Base-by-base conservation (phyloP, 179 eudicot genomes). In the Amaranthus tricolor region DNA sequence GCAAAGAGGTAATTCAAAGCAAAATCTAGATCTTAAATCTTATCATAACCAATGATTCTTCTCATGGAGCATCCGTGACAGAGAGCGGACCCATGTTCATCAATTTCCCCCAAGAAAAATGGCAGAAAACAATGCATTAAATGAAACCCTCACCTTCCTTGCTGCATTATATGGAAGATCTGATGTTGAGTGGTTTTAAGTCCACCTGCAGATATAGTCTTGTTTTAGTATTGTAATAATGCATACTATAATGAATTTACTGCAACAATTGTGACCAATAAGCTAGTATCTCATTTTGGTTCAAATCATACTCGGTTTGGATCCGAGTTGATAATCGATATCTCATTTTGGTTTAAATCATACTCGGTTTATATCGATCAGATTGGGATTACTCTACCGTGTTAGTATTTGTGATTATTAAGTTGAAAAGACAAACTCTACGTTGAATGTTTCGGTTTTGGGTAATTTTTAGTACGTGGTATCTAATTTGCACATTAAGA, bases 121-220 rank as follows among this genome's bases (percentile, higher is more conserved):
- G 24, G 74, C 74, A 70, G 53, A 7, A 58, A 40, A 31, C 40
- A 31, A 31, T 31, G 74, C 63, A 70, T 4, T 70, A 70, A 70
- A 54, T 53, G 73, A 70, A 70, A 70, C 15, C 44, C 49, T 70
- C 73, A 55, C 62, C 73, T 69, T 69, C 72, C 59, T 70, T 40
- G 49, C 73, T 70, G 62, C 59, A 55, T 12, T 15, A n/a, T 31
- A 31, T 70, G 19, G 50, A 44, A 70, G 31, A 13, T 44, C 52
- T 56, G 13, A 70, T 56, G 74, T 70, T 40, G 62, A 55, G 63
- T 56, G 74, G 74, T 44, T 55, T 43, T n/a, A 9, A 56, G 9
- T 70, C 10, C 60, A 56, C 62, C 74, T 70, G 63, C 64, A 43
- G 16, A 56, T 21, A 53, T 5, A 56, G 6, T 24, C 74, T 31